Evolutionary conservation across 768 basidiomycete genomes (phyloP).

Genomic region (Naganishia friedmannii): DNA sequence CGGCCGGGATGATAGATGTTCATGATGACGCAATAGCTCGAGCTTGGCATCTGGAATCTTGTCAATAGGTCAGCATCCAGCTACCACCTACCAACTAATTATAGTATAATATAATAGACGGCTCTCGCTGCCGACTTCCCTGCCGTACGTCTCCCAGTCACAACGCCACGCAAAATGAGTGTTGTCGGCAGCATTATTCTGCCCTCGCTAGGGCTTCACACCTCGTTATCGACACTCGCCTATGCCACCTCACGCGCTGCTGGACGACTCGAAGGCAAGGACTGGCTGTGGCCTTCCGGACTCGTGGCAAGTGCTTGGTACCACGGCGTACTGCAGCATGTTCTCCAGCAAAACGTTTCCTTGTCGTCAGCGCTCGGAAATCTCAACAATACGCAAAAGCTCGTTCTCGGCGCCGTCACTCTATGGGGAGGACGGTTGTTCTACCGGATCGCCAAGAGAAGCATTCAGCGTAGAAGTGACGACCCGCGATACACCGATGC

Average conservation of each 20-base stretch:
- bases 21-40: too few relatives aligned
- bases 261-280: conserved; percentile 35
- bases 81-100: too few relatives aligned
- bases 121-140: too few relatives aligned
- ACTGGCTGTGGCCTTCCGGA: conserved; percentile 38
- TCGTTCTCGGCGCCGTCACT: conserved; percentile 37
- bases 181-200: conserved; percentile 32
- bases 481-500: conserved; percentile 37
- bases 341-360: conserved; percentile 22
- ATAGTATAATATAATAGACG: too few relatives aligned
- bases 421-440: conserved; percentile 35
- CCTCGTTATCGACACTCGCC: conserved; percentile 33
- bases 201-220: conserved; percentile 38
- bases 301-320: conserved; percentile 37
- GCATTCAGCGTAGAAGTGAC: conserved; percentile 29
- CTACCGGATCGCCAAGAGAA: conserved; percentile 18
- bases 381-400: conserved; percentile 34
- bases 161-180: too few relatives aligned
- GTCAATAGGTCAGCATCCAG: too few relatives aligned
- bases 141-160: too few relatives aligned
- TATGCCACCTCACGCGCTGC: conserved; percentile 33
- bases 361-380: conserved; percentile 27
- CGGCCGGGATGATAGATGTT: too few relatives aligned
- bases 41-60: too few relatives aligned
- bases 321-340: conserved; percentile 31